A percentile compares a stretch with the other conserved stretches of the same genome.
phyloP scores from a whole-genome alignment of 2,329 filamentous ascomycete species.

The Cladosporium sp. region DNA sequence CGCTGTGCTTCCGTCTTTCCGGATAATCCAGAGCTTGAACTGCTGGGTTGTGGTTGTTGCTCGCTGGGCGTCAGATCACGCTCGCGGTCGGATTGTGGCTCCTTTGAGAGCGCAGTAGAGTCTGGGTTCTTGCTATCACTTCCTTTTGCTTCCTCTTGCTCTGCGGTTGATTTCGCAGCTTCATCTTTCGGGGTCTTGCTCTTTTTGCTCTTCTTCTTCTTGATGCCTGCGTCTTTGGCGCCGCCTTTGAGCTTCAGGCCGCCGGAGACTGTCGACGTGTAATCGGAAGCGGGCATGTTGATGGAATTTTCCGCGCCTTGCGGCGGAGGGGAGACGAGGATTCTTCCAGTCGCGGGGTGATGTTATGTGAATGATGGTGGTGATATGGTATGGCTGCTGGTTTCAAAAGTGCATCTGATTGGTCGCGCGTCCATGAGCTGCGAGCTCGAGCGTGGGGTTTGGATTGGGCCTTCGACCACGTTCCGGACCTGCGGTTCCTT shows the following conservation, averaged over 20 bases:
- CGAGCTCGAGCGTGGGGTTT: too few relatives aligned
- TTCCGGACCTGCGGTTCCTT: too few relatives aligned
- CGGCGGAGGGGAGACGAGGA: neutral
- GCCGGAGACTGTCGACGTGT: constrained; percentile 64
- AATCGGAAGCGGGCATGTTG: constrained; percentile 70
- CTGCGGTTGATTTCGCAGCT: neutral
- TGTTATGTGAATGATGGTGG: neutral
- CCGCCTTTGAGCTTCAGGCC: constrained; percentile 81
- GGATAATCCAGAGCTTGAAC: neutral
- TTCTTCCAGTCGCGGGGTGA: neutral
- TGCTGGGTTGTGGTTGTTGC: neutral
- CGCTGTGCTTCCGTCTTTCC: constrained; percentile 81
- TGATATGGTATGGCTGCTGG: neutral
- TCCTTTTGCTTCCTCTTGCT: constrained; percentile 14
- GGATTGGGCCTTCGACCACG: too few relatives aligned
- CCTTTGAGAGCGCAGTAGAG: neutral
- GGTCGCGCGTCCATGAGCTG: neutral
- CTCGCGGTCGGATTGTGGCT: neutral
- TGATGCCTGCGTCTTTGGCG: constrained; percentile 53
- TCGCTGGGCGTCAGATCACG: neutral
- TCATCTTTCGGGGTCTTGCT: neutral
- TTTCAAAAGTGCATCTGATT: neutral
- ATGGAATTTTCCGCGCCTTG: neutral
- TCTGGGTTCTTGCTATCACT: neutral
- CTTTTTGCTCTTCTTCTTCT: constrained; percentile 57